A percentile compares a stretch with the other conserved stretches of the same genome.
phyloP scores from a whole-genome alignment of 139 green algal genomes.

The Pseudopediastrum boryanum region DNA sequence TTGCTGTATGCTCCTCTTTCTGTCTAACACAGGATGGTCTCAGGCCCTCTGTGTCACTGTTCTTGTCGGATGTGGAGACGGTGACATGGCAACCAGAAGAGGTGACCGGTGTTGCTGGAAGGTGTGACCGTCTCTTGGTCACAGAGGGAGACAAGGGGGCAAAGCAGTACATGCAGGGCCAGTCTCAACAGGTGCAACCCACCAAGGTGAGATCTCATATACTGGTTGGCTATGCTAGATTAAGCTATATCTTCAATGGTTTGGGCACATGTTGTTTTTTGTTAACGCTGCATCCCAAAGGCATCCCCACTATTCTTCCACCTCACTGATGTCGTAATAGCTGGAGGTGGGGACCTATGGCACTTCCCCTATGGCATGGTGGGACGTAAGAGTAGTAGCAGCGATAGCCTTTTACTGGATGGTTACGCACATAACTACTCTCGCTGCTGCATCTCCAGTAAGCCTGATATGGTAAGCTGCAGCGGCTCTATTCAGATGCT shows the following conservation, averaged over 20 bases:
- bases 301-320: too few relatives aligned
- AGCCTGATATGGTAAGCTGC: too few relatives aligned
- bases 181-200: background rate
- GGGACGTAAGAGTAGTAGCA: too few relatives aligned
- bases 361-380: too few relatives aligned
- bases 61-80: slow-evolving; percentile 87
- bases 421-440: too few relatives aligned
- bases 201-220: background rate
- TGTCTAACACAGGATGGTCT: slow-evolving; percentile 60
- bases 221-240: background rate
- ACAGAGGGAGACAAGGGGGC: slow-evolving; percentile 71
- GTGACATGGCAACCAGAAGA: slow-evolving; percentile 62
- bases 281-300: too few relatives aligned
- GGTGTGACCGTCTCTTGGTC: slow-evolving; percentile 57
- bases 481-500: too few relatives aligned
- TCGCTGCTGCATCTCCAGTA: too few relatives aligned
- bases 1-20: slow-evolving; percentile 4
- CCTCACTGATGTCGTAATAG: too few relatives aligned
- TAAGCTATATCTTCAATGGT: background rate
- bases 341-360: too few relatives aligned
- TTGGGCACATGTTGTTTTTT: background rate
- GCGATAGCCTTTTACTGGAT: too few relatives aligned
- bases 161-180: slow-evolving; percentile 34
- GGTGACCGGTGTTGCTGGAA: slow-evolving; percentile 43
- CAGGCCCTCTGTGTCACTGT: slow-evolving; percentile 62